These are phyloP conservation scores for Tephrocybe rancida DNA, from an alignment of 768 basidiomycete species.

Conservation along the genomic window DNA sequence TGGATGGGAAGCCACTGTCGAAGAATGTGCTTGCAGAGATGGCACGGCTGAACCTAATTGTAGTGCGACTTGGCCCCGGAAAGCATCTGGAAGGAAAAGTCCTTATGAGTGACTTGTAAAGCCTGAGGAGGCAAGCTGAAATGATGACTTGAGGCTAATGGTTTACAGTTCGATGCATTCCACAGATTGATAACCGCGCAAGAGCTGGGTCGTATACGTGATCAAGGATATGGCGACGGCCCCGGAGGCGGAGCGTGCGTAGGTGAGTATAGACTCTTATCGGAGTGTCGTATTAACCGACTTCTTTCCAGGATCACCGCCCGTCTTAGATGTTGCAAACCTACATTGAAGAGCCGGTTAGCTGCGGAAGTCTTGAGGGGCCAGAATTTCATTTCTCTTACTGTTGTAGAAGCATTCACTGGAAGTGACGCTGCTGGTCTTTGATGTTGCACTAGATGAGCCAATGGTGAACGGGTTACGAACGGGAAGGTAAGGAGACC, in stretches of 20 bases:
- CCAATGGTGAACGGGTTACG: slow-evolving; percentile 72
- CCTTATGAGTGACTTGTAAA: slow-evolving; percentile 71
- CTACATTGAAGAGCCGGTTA: slow-evolving; percentile 62
- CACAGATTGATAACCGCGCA: slow-evolving; percentile 76
- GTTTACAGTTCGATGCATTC: slow-evolving; percentile 74
- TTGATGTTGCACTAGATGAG: slow-evolving; percentile 69
- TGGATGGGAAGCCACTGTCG: slow-evolving; percentile 78
- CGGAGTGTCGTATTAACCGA: background rate
- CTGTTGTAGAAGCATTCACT: slow-evolving; percentile 87
- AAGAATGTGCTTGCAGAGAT: slow-evolving; percentile 73
- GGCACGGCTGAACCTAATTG: slow-evolving; percentile 42
- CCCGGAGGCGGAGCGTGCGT: slow-evolving; percentile 50
- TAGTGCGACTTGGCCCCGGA: slow-evolving; percentile 88
- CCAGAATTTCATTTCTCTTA: slow-evolving; percentile 74
- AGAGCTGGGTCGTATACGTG: slow-evolving; percentile 69
- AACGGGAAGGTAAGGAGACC: slow-evolving; percentile 64
- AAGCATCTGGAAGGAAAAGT: slow-evolving; percentile 79
- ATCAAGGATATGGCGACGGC: slow-evolving; percentile 80
- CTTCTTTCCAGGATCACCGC: slow-evolving; percentile 56
- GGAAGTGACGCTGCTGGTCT: slow-evolving; percentile 77
- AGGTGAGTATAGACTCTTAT: slow-evolving; percentile 17
- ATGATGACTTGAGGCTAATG: background rate
- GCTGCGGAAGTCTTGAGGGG: slow-evolving; percentile 59
- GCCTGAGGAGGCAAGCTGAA: slow-evolving; percentile 62
- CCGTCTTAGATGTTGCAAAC: slow-evolving; percentile 79